A percentile compares a stretch with the other conserved stretches of the same genome.
Evolutionary conservation across 2,329 filamentous ascomycete genomes (phyloP).

Genomic region (Colletotrichum acutatum): DNA sequence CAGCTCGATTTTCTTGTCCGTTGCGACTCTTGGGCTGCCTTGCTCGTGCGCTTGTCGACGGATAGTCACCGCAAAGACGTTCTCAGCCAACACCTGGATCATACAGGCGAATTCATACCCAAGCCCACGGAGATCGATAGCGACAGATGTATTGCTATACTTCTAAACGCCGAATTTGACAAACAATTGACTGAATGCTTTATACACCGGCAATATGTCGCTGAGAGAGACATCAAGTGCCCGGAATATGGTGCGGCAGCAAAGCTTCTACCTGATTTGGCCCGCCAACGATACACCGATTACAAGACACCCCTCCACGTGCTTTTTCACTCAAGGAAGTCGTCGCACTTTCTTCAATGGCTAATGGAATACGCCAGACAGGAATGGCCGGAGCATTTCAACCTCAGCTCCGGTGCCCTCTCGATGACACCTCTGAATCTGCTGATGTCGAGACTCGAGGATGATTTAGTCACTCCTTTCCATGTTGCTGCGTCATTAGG

Average conservation of each 20-base stretch:
- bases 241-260: conserved; percentile 15
- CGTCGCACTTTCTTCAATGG: conserved; percentile 50
- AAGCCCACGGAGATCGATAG: too few relatives aligned
- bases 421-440: conserved; percentile 40
- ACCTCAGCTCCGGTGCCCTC: conserved; percentile 33
- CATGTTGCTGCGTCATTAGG: conserved; percentile 49
- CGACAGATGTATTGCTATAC: neutral
- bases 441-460: conserved; percentile 44
- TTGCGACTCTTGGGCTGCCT: neutral
- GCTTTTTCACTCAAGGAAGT: conserved; percentile 42
- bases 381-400: conserved; percentile 41
- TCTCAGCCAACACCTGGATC: conserved; percentile 30
- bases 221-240: neutral
- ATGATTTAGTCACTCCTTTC: conserved; percentile 43
- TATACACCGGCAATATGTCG: neutral
- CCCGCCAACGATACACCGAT: conserved; percentile 41
- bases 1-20: neutral
- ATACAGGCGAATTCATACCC: too few relatives aligned
- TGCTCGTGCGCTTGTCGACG: neutral
- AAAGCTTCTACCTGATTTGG: conserved; percentile 40
- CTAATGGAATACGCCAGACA: conserved; percentile 46
- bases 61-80: neutral
- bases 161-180: conserved; percentile 2
- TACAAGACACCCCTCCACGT: conserved; percentile 38
- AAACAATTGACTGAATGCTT: neutral